A percentile compares a stretch with the other conserved stretches of the same genome.
Evolutionary conservation across 2,329 filamentous ascomycete species (phyloP).

Genomic region (Pestalotiopsis sp.): DNA sequence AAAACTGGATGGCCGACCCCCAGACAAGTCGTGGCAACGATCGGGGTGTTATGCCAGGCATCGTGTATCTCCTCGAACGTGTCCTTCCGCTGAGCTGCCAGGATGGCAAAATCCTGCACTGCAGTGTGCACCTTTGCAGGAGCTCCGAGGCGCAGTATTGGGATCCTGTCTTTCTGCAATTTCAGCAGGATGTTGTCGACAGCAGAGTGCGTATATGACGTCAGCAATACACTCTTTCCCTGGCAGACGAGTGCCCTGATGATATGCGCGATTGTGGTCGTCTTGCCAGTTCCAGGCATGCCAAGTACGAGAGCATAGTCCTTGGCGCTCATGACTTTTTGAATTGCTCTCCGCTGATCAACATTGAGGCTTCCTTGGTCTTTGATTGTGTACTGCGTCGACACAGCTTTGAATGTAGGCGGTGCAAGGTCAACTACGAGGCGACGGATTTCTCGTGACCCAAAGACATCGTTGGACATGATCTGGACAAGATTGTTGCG

Average conservation of each 20-base stretch:
- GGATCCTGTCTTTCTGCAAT: slow-evolving; percentile 75
- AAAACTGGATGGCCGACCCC: slow-evolving; percentile 90
- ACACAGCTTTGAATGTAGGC: slow-evolving; percentile 70
- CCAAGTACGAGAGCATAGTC: slow-evolving; percentile 97
- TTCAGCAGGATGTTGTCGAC: slow-evolving; percentile 98
- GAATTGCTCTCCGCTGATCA: slow-evolving; percentile 83
- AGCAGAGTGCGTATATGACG: slow-evolving; percentile 95
- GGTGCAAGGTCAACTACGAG: slow-evolving; percentile 77
- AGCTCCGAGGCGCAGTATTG: slow-evolving; percentile 83
- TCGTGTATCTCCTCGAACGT: slow-evolving; percentile 82
- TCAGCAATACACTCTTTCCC: slow-evolving; percentile 89
- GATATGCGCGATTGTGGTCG: slow-evolving; percentile 96
- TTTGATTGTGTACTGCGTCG: slow-evolving; percentile 65
- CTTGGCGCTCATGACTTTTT: slow-evolving; percentile 92
- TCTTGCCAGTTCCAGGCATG: slow-evolving; percentile 98
- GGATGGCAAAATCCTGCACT: slow-evolving; percentile 80
- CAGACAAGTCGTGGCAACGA: slow-evolving; percentile 94
- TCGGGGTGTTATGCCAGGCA: slow-evolving; percentile 81
- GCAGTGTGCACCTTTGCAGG: slow-evolving; percentile 85
- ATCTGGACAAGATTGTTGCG: slow-evolving; percentile 92
- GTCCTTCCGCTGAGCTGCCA: slow-evolving; percentile 73
- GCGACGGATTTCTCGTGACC: slow-evolving; percentile 71
- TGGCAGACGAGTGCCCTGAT: slow-evolving; percentile 87
- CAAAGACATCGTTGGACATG: slow-evolving; percentile 78
- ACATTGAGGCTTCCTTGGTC: slow-evolving; percentile 74